These are phyloP conservation scores for Suhomyces wounanorum DNA, from an alignment of 1,139 yeast species.

Conservation along the genomic window DNA sequence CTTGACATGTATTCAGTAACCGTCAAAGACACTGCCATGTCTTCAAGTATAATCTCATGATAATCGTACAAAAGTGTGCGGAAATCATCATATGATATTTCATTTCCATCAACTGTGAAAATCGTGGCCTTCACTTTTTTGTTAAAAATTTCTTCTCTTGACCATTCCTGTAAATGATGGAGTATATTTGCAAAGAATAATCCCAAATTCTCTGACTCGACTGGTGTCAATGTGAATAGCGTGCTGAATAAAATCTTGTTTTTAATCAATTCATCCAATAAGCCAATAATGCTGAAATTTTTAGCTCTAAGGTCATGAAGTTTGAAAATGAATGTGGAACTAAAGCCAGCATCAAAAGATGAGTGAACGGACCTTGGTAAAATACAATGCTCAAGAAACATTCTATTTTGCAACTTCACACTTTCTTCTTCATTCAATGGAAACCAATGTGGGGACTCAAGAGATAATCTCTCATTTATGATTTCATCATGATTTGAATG, in stretches of 20 bases:
- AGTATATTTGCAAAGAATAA: slow-evolving; percentile 66
- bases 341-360: slow-evolving; percentile 79
- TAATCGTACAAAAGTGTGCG: slow-evolving; percentile 52
- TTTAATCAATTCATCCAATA: slow-evolving; percentile 54
- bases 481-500: slow-evolving; percentile 33
- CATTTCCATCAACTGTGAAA: slow-evolving; percentile 15
- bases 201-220: slow-evolving; percentile 84
- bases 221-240: slow-evolving; percentile 68
- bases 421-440: slow-evolving; percentile 7
- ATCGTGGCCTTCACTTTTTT: slow-evolving; percentile 7
- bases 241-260: slow-evolving; percentile 57
- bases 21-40: slow-evolving; percentile 50
- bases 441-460: slow-evolving; percentile 31
- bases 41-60: slow-evolving; percentile 52
- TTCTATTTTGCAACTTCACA: slow-evolving; percentile 23
- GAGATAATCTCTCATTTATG: slow-evolving; percentile 17
- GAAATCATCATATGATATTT: slow-evolving; percentile 36
- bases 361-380: slow-evolving; percentile 80
- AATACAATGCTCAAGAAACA: slow-evolving; percentile 63
- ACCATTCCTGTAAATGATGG: slow-evolving; percentile 48
- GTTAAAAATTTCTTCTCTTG: slow-evolving; percentile 25
- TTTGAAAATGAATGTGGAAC: slow-evolving; percentile 61
- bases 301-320: slow-evolving; percentile 46
- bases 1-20: slow-evolving; percentile 76
- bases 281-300: slow-evolving; percentile 44